These are phyloP conservation scores for Acacia acuminata DNA, from an alignment of 306 rosid species.

Conservation along the genomic window DNA sequence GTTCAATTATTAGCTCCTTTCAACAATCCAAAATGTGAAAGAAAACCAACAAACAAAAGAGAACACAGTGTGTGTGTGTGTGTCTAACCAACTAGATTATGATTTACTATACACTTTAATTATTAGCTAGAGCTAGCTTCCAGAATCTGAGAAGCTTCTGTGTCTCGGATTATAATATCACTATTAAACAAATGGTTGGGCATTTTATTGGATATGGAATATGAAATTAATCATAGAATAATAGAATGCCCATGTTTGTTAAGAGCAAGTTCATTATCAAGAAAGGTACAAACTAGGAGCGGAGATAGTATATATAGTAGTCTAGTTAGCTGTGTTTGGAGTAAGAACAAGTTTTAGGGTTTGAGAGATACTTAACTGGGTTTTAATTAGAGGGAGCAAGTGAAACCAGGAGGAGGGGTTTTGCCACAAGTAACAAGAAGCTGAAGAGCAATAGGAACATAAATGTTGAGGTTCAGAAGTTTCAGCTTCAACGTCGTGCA, in stretches of 20 bases:
- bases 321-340: background rate
- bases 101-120: constrained; percentile 3
- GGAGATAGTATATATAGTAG: background rate
- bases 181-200: background rate
- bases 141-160: background rate
- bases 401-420: constrained; percentile 94
- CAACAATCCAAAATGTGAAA: background rate
- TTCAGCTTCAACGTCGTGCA: constrained; percentile 91
- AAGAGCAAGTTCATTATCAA: background rate
- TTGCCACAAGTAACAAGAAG: constrained; percentile 91
- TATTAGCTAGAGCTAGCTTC: background rate
- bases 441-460: constrained; percentile 87
- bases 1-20: background rate
- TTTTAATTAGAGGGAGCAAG: constrained; percentile 70
- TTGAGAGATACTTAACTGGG: background rate
- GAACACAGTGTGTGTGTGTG: background rate
- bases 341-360: background rate
- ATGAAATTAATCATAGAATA: background rate
- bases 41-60: background rate
- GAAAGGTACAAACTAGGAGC: background rate
- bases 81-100: background rate
- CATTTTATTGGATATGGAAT: background rate
- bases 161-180: background rate
- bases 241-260: background rate
- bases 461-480: constrained; percentile 79